Evolutionary conservation across 1,139 yeast genomes (phyloP).

Genomic region (Saccharomyces hybrid): DNA sequence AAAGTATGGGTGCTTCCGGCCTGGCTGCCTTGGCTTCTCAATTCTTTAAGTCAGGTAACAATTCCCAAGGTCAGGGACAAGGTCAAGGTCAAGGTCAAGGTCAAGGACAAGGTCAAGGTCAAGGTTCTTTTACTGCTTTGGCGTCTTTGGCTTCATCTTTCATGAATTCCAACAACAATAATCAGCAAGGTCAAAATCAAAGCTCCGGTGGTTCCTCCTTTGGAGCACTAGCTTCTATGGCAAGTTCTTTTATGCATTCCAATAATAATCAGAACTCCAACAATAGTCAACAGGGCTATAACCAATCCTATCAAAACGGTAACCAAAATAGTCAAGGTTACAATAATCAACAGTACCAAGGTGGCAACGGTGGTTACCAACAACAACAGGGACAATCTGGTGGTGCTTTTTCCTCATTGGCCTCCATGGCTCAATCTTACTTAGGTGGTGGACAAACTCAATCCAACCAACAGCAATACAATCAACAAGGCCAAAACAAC

Average conservation of each 20-base stretch:
- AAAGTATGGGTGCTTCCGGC: conserved; percentile 16
- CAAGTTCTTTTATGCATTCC: not conserved
- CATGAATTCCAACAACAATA: not conserved
- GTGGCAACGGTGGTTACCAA: conserved; percentile 1
- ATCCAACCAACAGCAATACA: conserved; percentile 1
- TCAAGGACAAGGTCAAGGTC: conserved; percentile 4
- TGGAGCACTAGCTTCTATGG: conserved; percentile 2
- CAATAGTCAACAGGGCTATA: conserved; percentile 1
- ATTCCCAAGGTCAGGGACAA: conserved; percentile 3
- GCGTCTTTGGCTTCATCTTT: conserved; percentile 9
- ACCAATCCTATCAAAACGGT: not conserved
- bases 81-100: conserved; percentile 4
- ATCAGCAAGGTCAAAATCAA: conserved; percentile 4
- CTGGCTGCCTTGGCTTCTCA: conserved; percentile 22
- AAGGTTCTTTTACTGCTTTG: conserved; percentile 4
- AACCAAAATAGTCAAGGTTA: not conserved
- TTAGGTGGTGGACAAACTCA: not conserved
- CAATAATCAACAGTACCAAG: conserved; percentile 4
- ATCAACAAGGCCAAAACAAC: not conserved
- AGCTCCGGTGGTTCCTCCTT: conserved; percentile 3
- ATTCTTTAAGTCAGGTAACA: conserved; percentile 10
- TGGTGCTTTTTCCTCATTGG: conserved; percentile 1
- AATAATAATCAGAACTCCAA: conserved; percentile 1
- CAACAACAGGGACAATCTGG: not conserved
- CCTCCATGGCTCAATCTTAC: conserved; percentile 1